Percentiles rank a stretch among this genome's conserved stretches.
Conservation (phyloP, 495 filamentous ascomycete genomes). For the Hypoxylon trugodes region DNA sequence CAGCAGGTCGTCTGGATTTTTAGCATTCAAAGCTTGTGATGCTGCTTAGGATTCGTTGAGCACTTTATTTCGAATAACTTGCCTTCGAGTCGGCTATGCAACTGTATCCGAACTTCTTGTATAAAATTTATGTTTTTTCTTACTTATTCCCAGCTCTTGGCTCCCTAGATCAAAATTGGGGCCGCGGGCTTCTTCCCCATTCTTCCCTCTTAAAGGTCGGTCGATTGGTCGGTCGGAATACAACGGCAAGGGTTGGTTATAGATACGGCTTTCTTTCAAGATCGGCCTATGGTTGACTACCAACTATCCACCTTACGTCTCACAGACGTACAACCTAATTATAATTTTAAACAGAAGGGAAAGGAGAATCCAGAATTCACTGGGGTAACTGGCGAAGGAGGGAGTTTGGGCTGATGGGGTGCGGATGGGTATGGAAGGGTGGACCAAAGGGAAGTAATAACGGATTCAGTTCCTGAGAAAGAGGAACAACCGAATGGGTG, state of each 20-base stretch:
- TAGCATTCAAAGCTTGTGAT: not conserved
- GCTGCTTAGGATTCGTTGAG: not conserved
- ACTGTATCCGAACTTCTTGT: slow-evolving; percentile 18
- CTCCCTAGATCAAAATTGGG: slow-evolving; percentile 1
- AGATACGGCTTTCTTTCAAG: slow-evolving; percentile 31
- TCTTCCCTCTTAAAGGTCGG: not conserved
- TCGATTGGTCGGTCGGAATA: not conserved
- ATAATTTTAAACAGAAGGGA: slow-evolving; percentile 25
- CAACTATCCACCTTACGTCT: slow-evolving; percentile 17
- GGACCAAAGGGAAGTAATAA: slow-evolving; percentile 29
- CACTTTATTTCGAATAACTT: not conserved
- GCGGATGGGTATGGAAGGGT: not conserved
- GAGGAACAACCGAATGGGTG: not conserved
- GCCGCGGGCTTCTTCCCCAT: not conserved
- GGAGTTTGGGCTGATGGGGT: not conserved
- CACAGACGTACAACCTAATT: slow-evolving; percentile 30
- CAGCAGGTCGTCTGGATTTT: not conserved
- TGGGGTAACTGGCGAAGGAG: not conserved
- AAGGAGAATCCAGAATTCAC: slow-evolving; percentile 16
- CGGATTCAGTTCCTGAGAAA: not conserved
- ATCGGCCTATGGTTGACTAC: slow-evolving; percentile 4
- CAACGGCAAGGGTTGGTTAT: slow-evolving; percentile 20
- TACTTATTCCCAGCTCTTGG: slow-evolving; percentile 3
- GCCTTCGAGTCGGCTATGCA: not conserved
- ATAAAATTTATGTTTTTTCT: slow-evolving; percentile 22